Base-by-base conservation (phyloP, 345 rosid species). In the Pugionium dolabratum region DNA sequence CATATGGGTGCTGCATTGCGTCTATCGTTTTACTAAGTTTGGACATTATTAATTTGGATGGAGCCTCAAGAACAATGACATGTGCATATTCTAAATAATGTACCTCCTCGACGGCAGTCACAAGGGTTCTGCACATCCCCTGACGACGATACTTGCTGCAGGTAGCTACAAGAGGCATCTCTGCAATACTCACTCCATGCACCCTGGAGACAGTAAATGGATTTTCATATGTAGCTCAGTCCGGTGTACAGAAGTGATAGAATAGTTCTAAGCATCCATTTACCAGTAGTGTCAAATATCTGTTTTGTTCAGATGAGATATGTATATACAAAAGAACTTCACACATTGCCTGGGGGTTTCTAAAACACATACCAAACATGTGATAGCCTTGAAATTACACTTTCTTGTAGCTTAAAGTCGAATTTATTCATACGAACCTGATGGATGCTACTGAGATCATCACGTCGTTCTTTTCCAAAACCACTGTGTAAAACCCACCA, bases 151-250 rank as follows among this genome's bases (percentile, higher is more conserved):
- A 85, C 43, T 82, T 85, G 75, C 93, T 87, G 75, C 96, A 89
- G 51, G 98, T 93, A 76, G 97, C 98, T 78, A 89, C 84, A 35
- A 93, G 86, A 70, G 97, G 98, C 98, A 93, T 89, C 87, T 93
- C 98, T 30, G 98, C 98, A 66, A 93, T 79, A 37, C 80, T 64
- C 54, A 69, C 75, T 64, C 96, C 98, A 79, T 93, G 96, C 59
- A 90, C 82, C 82, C 98, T 93, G 78, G 56, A 59, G 43, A 76
- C 28, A 75, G 62, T 8, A 7, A 42, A 75, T 37, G 62, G 39
- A 53, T 40, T 40, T 49, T 54, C n/a, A 57, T 35, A 70, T 53
- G 53, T 10, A 31, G 53, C 32, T 37, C 48, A 54, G 32, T 51
- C 43, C 36, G 4, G 43, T 54, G 28, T 10, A 47, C 39, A 33